Base-by-base conservation (phyloP, 2,329 filamentous ascomycete genomes). In the Ampelomyces quisqualis region DNA sequence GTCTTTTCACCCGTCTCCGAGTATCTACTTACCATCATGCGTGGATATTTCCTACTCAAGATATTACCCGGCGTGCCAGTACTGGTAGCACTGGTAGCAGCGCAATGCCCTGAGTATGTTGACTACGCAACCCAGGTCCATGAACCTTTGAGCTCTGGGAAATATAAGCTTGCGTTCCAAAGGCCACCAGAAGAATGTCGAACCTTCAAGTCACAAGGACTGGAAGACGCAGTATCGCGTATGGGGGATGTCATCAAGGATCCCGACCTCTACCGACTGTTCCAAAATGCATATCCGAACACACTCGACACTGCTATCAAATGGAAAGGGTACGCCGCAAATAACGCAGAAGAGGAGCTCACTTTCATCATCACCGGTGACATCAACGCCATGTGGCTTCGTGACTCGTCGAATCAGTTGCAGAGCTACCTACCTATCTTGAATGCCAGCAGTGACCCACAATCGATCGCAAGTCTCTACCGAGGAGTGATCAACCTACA, bases 251-350 rank as follows among this genome's bases (percentile, higher is more conserved):
- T 70, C 17, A 75, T 76, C 44, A 57, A 59, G 15, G 73, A 77
- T 48, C 72, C 72, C 0, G 86, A 90, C 61, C 74, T 90, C 14
- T 82, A 77, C 61, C 76, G 83, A 3, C 72, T 90, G 8, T 90
- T 90, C 58, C 70, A 81, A 52, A 90, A 90, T 61, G 74, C 81
- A 1, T 89, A 81, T 60, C 85, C 86, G 0, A 90, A 88, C 64
- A 88, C 85, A 0, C 73, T 90, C 8, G 85, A 89, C 58, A 88
- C 85, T 0, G 84, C 85, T 0, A 77, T 88, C 28, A 76, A 76
- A 46, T 88, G 84, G 84, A 80, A 77, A 39, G 85, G 85, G 2
- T 70, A 73, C 36, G 74, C 80, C 0, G 74, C 73, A 22, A 74
- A 80, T 43, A 75, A 79, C 51, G 64, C 74, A 0, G 75, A 77